Base-by-base conservation (phyloP, 352 stramenopile species). In the Elongisporangium anandrum region DNA sequence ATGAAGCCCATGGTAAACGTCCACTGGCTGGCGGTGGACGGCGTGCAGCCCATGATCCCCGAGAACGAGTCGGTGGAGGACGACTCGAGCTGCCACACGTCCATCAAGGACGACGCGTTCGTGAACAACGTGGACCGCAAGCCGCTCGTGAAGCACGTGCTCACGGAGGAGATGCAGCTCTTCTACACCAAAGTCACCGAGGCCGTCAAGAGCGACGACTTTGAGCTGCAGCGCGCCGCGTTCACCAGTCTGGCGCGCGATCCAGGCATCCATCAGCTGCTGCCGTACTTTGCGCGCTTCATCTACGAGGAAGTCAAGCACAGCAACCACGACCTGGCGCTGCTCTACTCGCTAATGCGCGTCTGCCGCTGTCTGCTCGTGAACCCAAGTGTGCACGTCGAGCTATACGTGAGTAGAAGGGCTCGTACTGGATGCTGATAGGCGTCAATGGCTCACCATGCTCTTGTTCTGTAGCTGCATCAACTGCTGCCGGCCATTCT, bases 401-500 rank as follows among this genome's bases (percentile, higher is more conserved):
- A 98, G 73, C 76, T 98, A 52, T 97, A 95, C 57, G 85, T 94
- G 72, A n/a, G 82, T 79, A 29, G 22, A 0, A 13, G 7, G 24
- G 22, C 29, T 34, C 34, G 17, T 51, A 21, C 19, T 2, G 41
- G 21, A 60, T 15, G 15, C 7, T 9, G 23, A 24, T 7, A 10
- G 26, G 24, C 23, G 2, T 19, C 5, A 16, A 38, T 29, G 6
- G 53, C 21, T 59, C n/a, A 26, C 13, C 19, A 1, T 8, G 54
- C 3, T 19, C 4, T n/a, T 15, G 8, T 29, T 41, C 41, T 57
- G 22, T 52, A 96, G 81, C 75, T 98, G 9, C 92, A 98, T 63
- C 92, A 98, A 85, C 68, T 98, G 45, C 84, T 98, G 60, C 92
- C 92, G 21, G 81, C 91, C 34, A 92, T 98, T 24, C 71, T 98